Conservation (phyloP, 2,329 filamentous ascomycete species). For the Ceratocystis destructans region DNA sequence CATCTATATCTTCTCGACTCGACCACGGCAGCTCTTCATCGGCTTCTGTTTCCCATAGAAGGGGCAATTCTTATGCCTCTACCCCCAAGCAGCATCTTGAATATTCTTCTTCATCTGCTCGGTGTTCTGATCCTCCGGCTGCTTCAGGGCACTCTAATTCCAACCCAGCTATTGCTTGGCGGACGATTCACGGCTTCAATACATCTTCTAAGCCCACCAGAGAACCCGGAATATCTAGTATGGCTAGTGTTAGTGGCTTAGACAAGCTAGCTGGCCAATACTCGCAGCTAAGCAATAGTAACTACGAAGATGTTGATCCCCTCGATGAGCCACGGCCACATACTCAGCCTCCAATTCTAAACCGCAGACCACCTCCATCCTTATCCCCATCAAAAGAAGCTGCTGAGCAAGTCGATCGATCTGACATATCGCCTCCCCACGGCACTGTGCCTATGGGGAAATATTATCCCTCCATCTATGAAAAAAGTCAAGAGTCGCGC, state of each 20-base stretch:
- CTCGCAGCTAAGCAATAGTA: neutral
- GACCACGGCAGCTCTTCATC: constrained; percentile 11
- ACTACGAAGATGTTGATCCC: constrained; percentile 16
- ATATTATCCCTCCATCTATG: constrained; percentile 51
- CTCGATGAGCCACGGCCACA: constrained; percentile 32
- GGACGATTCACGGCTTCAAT: constrained; percentile 15
- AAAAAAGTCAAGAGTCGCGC: constrained; percentile 27
- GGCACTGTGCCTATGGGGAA: constrained; percentile 43
- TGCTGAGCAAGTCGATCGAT: neutral
- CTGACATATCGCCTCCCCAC: neutral
- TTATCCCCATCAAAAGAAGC: neutral
- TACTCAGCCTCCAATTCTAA: constrained; percentile 38
- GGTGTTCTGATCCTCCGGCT: neutral
- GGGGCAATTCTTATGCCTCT: neutral
- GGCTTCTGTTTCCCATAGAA: constrained; percentile 2
- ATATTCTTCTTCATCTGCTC: constrained; percentile 9
- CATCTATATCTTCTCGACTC: neutral
- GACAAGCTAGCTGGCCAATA: neutral
- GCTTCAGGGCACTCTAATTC: neutral
- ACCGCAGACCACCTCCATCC: constrained; percentile 20
- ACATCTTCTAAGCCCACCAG: neutral
- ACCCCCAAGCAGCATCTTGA: neutral
- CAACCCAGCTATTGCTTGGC: constrained; percentile 13
- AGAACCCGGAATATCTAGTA: constrained; percentile 6
- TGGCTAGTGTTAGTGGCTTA: neutral